Base-by-base conservation (phyloP, 139 green algal genomes). In the Coelastrella sp. region DNA sequence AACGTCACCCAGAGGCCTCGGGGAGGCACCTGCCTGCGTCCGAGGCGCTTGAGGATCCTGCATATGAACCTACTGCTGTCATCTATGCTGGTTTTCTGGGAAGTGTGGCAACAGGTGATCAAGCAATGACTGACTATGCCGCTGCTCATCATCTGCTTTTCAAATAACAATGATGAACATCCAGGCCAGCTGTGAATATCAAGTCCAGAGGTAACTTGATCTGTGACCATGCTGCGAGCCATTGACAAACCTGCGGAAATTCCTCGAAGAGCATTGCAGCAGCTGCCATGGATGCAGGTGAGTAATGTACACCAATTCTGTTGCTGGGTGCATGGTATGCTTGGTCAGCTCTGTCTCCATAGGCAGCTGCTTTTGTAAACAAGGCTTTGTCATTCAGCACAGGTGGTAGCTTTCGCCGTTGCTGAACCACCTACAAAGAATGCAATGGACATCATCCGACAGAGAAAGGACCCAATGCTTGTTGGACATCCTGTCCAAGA, bases 241-340 rank as follows among this genome's bases (percentile, higher is more conserved):
- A n/a, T n/a, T n/a, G 25, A 13, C 32, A 7, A 23, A 87, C 84
- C 81, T 86, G 64, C 21, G 88, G 85, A 23, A 91, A 91, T 80
- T 94, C 86, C 87, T 95, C 92, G 87, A 95, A 94, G 13, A 94
- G 89, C 2, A 90, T 57, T 5, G 85, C 53, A 4, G 93, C 91
- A 34, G 86, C 86, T 27, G 76, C 50, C 69, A 83, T 88, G 9
- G 87, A 82, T 7, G 21, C 2, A 8, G 90, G 91, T 2, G 88
- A 91, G 85, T 91, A 95, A 87, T 95, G 87, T 34, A 81, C 88
- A 5, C 77, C 93, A 45, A 97, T 97, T 32, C 90, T 86, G 76
- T 90, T 92, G 15, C 87, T 93, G 2, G 94, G 92, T 1, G 89
- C 92, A 76, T 94, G 94, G 80, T 95, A 96, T 53, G 93, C 93